These are phyloP conservation scores for Xylaria arbuscula DNA, from an alignment of 2,329 filamentous ascomycete species.

Conservation along the genomic window DNA sequence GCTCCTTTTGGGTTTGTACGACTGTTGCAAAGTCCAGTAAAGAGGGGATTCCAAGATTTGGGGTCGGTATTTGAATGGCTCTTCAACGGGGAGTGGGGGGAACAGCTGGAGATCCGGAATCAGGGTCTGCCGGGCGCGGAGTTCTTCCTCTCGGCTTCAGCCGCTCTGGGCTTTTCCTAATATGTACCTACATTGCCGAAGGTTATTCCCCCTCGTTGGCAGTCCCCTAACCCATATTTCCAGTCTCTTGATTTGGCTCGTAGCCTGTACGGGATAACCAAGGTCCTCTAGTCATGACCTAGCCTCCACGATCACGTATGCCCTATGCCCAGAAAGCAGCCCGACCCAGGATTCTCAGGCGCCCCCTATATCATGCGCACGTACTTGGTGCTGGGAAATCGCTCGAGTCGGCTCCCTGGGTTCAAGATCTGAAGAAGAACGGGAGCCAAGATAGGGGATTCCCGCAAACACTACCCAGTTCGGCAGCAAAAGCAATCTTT, in stretches of 20 bases:
- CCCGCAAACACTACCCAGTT: not conserved
- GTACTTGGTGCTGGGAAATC: not conserved
- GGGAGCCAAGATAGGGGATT: not conserved
- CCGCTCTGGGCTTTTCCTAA: slow-evolving; percentile 14
- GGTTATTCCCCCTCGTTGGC: not conserved
- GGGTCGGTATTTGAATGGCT: not conserved
- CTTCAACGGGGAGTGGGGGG: not conserved
- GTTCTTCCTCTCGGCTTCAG: slow-evolving; percentile 13
- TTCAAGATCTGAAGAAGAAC: not conserved
- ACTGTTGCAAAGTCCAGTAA: not conserved
- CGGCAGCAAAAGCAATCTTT: not conserved
- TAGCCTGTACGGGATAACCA: not conserved
- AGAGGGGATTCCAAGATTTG: not conserved
- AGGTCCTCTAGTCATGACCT: not conserved
- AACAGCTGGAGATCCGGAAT: not conserved
- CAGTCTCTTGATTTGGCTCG: not conserved
- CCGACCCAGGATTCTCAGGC: not conserved
- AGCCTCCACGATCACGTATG: not conserved
- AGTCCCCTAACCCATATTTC: slow-evolving; percentile 29
- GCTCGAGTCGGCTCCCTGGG: not conserved
- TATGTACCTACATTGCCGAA: slow-evolving; percentile 17
- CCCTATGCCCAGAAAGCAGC: not conserved
- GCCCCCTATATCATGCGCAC: not conserved
- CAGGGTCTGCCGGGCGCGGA: slow-evolving; percentile 9
- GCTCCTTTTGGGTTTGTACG: not conserved